Percentiles rank a stretch among this genome's conserved stretches.
These are phyloP conservation scores for Cordyceps tenuipes DNA, from an alignment of 2,329 filamentous ascomycete species.

Conservation along the genomic window DNA sequence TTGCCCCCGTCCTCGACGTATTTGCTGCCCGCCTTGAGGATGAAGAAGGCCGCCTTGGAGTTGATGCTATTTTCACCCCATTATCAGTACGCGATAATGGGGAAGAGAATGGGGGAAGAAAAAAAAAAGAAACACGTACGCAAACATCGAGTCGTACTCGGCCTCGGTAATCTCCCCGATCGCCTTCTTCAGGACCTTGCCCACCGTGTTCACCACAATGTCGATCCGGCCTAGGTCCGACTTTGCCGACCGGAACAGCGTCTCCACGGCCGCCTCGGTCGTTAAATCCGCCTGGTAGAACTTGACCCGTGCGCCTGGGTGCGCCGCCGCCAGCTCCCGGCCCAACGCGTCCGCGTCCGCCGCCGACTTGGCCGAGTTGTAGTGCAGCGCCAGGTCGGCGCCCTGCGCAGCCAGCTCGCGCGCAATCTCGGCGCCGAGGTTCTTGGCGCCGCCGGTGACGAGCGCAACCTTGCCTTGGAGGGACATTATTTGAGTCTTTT, in stretches of 20 bases:
- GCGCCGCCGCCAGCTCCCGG: conserved; percentile 26
- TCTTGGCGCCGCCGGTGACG: conserved; percentile 48
- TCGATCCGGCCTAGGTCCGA: conserved; percentile 37
- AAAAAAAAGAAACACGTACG: conserved; percentile 22
- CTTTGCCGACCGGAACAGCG: conserved; percentile 31
- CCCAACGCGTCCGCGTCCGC: conserved; percentile 27
- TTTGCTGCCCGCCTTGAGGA: conserved; percentile 34
- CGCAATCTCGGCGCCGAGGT: conserved; percentile 52
- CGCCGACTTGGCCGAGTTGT: conserved; percentile 34
- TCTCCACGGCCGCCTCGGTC: conserved; percentile 28
- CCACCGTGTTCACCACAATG: conserved; percentile 42
- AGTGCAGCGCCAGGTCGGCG: conserved; percentile 52
- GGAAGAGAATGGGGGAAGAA: neutral
- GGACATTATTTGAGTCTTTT: conserved; percentile 19
- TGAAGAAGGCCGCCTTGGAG: conserved; percentile 37
- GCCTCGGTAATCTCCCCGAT: conserved; percentile 33
- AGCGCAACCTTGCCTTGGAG: conserved; percentile 35
- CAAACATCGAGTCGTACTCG: conserved; percentile 41
- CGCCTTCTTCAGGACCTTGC: conserved; percentile 40
- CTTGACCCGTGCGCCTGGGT: conserved; percentile 24
- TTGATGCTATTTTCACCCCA: conserved; percentile 27
- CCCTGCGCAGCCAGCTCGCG: conserved; percentile 48
- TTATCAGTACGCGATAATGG: neutral
- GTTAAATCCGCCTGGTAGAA: conserved; percentile 37
- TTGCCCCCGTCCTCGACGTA: conserved; percentile 37